A percentile compares a stretch with the other conserved stretches of the same genome.
phyloP scores from a whole-genome alignment of 2,329 filamentous ascomycete species.

The Drechslerella dactyloides region DNA sequence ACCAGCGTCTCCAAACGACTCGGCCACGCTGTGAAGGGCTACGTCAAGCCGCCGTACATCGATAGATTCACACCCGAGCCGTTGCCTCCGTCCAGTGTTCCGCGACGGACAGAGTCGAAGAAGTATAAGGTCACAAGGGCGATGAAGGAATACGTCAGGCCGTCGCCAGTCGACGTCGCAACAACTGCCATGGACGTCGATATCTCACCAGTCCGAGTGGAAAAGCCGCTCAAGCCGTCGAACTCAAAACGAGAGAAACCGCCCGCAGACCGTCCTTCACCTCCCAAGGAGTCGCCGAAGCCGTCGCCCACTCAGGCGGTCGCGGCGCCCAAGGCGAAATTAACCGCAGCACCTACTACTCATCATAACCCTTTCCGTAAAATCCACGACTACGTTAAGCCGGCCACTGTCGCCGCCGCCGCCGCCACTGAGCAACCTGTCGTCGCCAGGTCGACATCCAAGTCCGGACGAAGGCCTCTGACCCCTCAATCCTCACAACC shows the following conservation, averaged over 20 bases:
- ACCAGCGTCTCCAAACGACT: conserved; percentile 36
- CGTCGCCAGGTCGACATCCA: conserved; percentile 9
- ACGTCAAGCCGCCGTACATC: conserved; percentile 42
- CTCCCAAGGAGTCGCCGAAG: conserved; percentile 18
- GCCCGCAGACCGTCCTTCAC: neutral
- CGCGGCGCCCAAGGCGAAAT: neutral
- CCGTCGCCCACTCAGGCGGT: conserved; percentile 1
- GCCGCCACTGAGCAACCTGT: neutral
- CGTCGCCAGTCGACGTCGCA: conserved; percentile 21
- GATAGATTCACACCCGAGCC: conserved; percentile 47
- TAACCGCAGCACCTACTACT: neutral
- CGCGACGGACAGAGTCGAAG: conserved; percentile 18
- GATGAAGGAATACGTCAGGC: conserved; percentile 40
- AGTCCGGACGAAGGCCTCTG: conserved; percentile 21
- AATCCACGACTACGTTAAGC: conserved; percentile 45
- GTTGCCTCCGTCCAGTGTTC: conserved; percentile 16
- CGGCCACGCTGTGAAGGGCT: conserved; percentile 36
- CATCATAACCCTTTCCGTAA: conserved; percentile 46
- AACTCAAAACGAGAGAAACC: conserved; percentile 19
- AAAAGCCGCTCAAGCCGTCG: conserved; percentile 21
- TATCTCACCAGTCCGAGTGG: conserved; percentile 4
- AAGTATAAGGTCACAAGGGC: conserved; percentile 25
- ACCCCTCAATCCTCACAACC: conserved; percentile 34
- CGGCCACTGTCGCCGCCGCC: conserved; percentile 13
- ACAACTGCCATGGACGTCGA: conserved; percentile 20